phyloP scores from a whole-genome alignment of 2,329 filamentous ascomycete genomes.

The Bretziella fagacearum region DNA sequence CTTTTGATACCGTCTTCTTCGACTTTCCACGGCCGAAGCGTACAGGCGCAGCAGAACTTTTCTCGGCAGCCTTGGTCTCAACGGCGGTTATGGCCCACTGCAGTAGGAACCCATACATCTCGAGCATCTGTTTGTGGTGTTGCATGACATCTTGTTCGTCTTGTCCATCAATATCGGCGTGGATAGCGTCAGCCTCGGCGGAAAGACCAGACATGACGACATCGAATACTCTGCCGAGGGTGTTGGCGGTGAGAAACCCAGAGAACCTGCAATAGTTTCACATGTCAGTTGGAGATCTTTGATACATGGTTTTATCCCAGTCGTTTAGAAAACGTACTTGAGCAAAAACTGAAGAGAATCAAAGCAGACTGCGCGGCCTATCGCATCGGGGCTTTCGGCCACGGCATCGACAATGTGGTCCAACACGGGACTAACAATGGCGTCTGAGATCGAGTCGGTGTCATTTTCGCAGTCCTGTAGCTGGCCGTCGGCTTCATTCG shows the following conservation, averaged over 20 bases:
- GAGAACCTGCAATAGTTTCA: conserved; percentile 67
- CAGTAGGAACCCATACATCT: conserved; percentile 84
- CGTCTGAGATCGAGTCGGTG: conserved; percentile 62
- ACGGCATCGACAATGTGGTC: conserved; percentile 88
- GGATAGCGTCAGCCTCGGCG: conserved; percentile 67
- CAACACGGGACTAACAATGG: conserved; percentile 66
- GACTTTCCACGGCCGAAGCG: conserved; percentile 59
- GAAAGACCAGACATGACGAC: conserved; percentile 72
- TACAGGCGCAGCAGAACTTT: conserved; percentile 51
- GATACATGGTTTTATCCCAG: conserved; percentile 32
- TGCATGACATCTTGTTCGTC: conserved; percentile 79
- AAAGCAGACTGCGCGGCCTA: conserved; percentile 61
- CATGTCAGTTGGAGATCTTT: conserved; percentile 9
- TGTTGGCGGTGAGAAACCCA: conserved; percentile 58
- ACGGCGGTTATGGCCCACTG: conserved; percentile 95
- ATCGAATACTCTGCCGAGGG: conserved; percentile 84
- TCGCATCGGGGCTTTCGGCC: conserved; percentile 77
- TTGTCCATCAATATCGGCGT: conserved; percentile 65
- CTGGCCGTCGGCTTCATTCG: conserved; percentile 66
- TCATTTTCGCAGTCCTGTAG: conserved; percentile 88
- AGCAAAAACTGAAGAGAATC: conserved; percentile 90
- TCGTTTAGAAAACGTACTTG: conserved; percentile 51
- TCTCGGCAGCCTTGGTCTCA: conserved; percentile 84
- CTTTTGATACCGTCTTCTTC: conserved; percentile 43
- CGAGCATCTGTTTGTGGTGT: conserved; percentile 79